Evolutionary conservation across 495 filamentous ascomycete species (phyloP), one percentile per base, ranked within the genome.

Genomic region (Talaromyces wortmannii): DNA sequence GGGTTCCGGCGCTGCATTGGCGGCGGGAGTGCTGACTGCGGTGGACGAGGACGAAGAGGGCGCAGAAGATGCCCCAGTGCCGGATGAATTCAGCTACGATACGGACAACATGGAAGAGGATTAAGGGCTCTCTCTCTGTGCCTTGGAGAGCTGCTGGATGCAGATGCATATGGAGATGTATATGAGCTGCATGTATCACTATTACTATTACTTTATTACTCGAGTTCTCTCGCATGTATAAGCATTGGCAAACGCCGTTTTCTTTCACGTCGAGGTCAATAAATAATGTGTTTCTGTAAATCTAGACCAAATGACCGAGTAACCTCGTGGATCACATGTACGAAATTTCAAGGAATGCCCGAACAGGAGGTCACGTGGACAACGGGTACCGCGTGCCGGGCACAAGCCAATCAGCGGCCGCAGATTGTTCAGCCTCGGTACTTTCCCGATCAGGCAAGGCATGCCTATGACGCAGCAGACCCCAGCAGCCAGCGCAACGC

Each of bases 21-120:
- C 87, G 4, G 91, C 89, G 0, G 89, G 82, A 45, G 88, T 91
- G 2, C 73, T 95, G 59, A 92, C 85, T 7, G 86, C 89, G 0
- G 82, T 92, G 11, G 88, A 95, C 59, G 91, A 96, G 69, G 92
- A 96, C 63, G 90, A 82, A 50, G 90, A 82, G 47, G 89, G 85
- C 11, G 88, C 80, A 11, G 87, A 91, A 62, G 92, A 96, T 61
- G 92, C 92, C 2, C 77, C 83, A 13, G 66, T 86, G 23, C 92
- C 92, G 12, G 74, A 79, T 15, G 88, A 91, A 31, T 97, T 97
- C 68, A 85, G 91, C 15, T 96, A 97, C 64, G 83, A 87, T 59
- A 86, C 85, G 11, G 91, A 95, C 48, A 80, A 79, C 5, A 86
- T 87, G 55, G 83, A 81, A 11, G 81, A 85, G 13, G 36, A 40